These are phyloP conservation scores for Metarhizium sp. DNA, from an alignment of 2,329 filamentous ascomycete species.

Conservation along the genomic window DNA sequence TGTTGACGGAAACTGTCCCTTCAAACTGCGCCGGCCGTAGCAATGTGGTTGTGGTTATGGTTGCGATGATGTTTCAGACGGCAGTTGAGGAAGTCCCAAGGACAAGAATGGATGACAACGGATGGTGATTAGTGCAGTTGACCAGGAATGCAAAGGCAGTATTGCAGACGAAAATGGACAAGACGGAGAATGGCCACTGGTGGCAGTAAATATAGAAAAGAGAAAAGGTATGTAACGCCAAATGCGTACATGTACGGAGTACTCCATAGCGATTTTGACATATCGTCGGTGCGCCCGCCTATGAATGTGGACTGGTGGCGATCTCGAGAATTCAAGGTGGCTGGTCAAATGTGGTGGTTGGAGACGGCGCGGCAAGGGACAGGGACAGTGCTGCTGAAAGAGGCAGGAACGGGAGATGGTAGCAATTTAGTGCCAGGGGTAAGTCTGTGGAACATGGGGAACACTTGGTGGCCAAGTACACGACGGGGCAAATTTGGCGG, in stretches of 20 bases:
- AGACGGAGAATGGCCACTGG: neutral
- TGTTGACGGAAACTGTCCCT: constrained; percentile 12
- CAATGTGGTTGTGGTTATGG: neutral
- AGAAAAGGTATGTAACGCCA: neutral
- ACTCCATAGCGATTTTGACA: neutral
- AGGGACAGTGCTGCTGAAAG: no score
- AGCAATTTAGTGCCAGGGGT: neutral
- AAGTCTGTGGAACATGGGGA: no score
- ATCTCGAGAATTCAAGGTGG: constrained; percentile 2
- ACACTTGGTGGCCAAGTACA: no score
- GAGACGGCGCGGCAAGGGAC: neutral
- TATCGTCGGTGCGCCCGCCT: neutral
- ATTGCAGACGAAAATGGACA: no score
- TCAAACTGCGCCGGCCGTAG: neutral
- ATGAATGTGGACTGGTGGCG: neutral
- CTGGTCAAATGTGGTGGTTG: constrained; percentile 3
- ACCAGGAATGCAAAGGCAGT: neutral
- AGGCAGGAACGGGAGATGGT: neutral
- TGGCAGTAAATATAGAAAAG: neutral
- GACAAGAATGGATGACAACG: neutral
- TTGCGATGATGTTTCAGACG: neutral
- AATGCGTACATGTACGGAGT: neutral
- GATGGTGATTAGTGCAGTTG: neutral
- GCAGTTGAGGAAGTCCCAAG: neutral
- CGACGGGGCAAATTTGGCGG: no score